Conservation (phyloP, 2,329 filamentous ascomycete species). For the Monilinia polystroma region DNA sequence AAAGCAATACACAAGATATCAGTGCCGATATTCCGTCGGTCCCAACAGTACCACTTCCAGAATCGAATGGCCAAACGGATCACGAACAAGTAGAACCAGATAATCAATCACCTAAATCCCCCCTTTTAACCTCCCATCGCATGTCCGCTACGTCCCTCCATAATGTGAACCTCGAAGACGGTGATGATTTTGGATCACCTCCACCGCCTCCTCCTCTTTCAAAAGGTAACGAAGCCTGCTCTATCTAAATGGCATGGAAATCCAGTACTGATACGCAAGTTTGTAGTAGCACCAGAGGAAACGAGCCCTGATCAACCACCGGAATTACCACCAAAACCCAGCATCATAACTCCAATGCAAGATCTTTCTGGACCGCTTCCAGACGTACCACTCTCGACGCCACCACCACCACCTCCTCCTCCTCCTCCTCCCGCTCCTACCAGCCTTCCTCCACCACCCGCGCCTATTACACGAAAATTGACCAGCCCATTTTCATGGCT, state of each 20-base stretch:
- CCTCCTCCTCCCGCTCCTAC: slow-evolving; percentile 30
- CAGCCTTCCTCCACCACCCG: slow-evolving; percentile 32
- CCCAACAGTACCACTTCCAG: slow-evolving; percentile 28
- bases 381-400: slow-evolving; percentile 69
- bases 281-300: slow-evolving; percentile 30
- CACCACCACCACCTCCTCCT: slow-evolving; percentile 43
- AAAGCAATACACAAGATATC: slow-evolving; percentile 35
- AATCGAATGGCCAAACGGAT: slow-evolving; percentile 38
- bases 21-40: slow-evolving; percentile 34
- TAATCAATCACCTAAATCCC: slow-evolving; percentile 47
- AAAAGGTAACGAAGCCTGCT: slow-evolving; percentile 14
- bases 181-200: slow-evolving; percentile 20
- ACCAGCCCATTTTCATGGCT: slow-evolving; percentile 88
- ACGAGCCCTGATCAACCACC: slow-evolving; percentile 37
- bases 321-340: slow-evolving; percentile 33
- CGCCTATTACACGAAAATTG: slow-evolving; percentile 61
- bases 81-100: slow-evolving; percentile 35
- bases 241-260: background rate
- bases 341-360: slow-evolving; percentile 51
- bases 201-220: slow-evolving; percentile 25
- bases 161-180: slow-evolving; percentile 60
- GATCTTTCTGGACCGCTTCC: slow-evolving; percentile 73
- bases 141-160: slow-evolving; percentile 59
- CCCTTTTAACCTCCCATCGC: slow-evolving; percentile 47
- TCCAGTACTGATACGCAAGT: slow-evolving; percentile 15